phyloP scores from a whole-genome alignment of 768 basidiomycete genomes.

The Paxillus rubicundulus region DNA sequence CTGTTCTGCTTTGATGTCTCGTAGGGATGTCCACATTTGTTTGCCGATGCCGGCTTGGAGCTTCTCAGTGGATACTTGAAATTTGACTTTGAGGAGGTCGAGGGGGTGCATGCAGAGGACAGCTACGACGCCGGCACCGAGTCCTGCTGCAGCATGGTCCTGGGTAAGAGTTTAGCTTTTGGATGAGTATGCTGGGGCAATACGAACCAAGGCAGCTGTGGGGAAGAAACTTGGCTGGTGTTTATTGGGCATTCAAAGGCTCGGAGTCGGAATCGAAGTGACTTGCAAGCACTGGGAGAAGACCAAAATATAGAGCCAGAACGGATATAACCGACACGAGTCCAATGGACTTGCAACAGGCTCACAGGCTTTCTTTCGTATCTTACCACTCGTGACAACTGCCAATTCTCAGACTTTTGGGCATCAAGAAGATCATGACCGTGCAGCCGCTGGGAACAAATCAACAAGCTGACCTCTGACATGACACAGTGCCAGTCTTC shows the following conservation, averaged over 20 bases:
- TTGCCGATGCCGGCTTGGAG: conserved; percentile 60
- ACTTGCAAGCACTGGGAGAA: conserved; percentile 3
- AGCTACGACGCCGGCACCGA: conserved; percentile 89
- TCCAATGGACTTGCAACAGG: too few species aligned
- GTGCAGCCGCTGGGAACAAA: not conserved
- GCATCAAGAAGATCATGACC: not conserved
- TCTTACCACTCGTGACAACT: not conserved
- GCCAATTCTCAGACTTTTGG: not conserved
- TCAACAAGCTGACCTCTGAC: not conserved
- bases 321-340: not conserved
- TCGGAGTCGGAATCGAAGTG: not conserved
- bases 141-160: conserved; percentile 95
- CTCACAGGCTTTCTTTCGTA: too few species aligned
- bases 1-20: conserved; percentile 66
- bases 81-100: conserved; percentile 91
- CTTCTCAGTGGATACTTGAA: conserved; percentile 78
- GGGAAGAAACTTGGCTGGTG: conserved; percentile 42
- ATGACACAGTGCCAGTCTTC: not conserved
- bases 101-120: conserved; percentile 97
- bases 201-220: conserved; percentile 33
- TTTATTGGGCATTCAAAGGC: conserved; percentile 26
- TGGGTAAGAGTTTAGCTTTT: conserved; percentile 27
- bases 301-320: not conserved
- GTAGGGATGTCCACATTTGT: conserved; percentile 74
- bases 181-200: not conserved